Conservation (phyloP, 192 early-diverging fungal species). For the Coemansia sp. region DNA sequence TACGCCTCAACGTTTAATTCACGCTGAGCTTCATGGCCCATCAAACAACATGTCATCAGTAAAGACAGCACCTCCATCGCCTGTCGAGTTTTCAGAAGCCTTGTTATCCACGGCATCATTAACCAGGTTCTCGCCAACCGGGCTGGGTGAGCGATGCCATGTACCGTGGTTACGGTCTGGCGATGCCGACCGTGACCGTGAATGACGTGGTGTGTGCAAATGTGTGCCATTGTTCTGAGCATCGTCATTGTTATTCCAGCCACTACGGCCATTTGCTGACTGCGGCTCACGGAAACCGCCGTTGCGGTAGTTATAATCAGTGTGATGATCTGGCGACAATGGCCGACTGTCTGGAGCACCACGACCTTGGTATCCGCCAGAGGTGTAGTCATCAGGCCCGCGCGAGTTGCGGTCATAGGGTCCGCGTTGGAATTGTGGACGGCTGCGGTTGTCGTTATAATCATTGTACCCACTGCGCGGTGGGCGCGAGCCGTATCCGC, state of each 20-base stretch:
- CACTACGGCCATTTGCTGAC: constrained; percentile 1
- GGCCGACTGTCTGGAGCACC: background rate
- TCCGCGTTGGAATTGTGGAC: background rate
- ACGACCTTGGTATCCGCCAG: background rate
- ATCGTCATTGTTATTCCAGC: background rate
- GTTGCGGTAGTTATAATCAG: constrained; percentile 1
- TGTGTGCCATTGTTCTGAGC: background rate
- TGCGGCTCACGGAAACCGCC: constrained; percentile 3
- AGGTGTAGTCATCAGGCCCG: background rate
- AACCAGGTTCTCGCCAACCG: background rate
- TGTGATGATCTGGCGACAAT: background rate
- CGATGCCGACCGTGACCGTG: constrained; percentile 9
- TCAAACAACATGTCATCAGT: constrained; percentile 22
- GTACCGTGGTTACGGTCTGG: constrained; percentile 2
- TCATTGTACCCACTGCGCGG: constrained; percentile 2
- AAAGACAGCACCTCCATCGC: background rate
- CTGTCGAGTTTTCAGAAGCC: background rate
- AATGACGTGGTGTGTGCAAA: background rate
- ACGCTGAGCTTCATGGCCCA: constrained; percentile 9
- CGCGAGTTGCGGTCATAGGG: constrained; percentile 1
- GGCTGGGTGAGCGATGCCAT: constrained; percentile 9
- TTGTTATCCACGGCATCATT: constrained; percentile 2
- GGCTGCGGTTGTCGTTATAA: background rate
- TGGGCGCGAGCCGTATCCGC: background rate
- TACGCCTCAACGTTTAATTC: background rate